phyloP scores from a whole-genome alignment of 208 protist species.

The Borovskyia barvae region DNA sequence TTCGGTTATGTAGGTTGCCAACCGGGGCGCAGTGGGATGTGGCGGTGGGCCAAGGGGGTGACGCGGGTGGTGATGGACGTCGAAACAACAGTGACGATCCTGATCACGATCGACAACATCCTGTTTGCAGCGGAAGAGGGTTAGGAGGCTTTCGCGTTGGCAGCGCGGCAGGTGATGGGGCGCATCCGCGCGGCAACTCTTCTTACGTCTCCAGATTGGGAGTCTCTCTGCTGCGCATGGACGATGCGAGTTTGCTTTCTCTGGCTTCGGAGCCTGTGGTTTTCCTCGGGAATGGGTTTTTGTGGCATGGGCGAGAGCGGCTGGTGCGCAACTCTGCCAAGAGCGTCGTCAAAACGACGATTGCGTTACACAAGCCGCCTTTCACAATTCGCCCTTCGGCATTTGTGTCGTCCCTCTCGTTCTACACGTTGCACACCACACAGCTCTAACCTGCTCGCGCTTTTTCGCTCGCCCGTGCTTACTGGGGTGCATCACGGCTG shows the following conservation, averaged over 20 bases:
- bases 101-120: background rate
- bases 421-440: conserved; percentile 13
- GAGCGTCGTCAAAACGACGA: conserved; percentile 8
- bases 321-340: conserved; percentile 12
- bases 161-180: background rate
- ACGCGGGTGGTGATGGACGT: background rate
- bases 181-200: conserved; percentile 16
- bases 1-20: background rate
- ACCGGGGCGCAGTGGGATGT: conserved; percentile 1
- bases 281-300: conserved; percentile 20
- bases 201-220: conserved; percentile 6
- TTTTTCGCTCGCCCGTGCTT: background rate
- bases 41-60: background rate
- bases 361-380: background rate
- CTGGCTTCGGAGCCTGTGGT: background rate
- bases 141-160: background rate
- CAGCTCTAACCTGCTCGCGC: conserved; percentile 1
- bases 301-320: conserved; percentile 10
- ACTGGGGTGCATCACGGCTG: background rate
- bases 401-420: background rate
- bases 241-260: background rate
- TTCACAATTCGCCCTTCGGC: conserved; percentile 6
- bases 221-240: conserved; percentile 3
- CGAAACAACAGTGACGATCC: background rate
- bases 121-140: background rate